Conservation (phyloP, 768 basidiomycete genomes). For the Lentinula detonsa region DNA sequence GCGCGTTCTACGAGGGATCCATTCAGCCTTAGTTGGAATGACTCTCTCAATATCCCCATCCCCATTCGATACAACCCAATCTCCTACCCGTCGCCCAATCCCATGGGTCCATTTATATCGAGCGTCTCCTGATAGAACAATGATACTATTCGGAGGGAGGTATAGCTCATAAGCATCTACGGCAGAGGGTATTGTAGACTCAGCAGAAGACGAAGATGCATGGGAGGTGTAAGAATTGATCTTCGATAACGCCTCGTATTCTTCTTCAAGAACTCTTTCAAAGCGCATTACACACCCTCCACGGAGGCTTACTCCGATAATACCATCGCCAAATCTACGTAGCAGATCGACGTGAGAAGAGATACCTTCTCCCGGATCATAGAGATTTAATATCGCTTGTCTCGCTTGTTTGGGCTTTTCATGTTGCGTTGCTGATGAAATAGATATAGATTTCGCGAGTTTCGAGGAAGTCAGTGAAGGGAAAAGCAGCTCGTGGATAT, state of each 20-base stretch:
- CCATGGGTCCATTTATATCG: slow-evolving; percentile 88
- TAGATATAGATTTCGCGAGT: neutral
- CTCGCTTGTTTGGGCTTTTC: slow-evolving; percentile 37
- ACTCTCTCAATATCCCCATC: slow-evolving; percentile 10
- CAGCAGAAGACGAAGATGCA: neutral
- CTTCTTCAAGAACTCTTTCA: slow-evolving; percentile 16
- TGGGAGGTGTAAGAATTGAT: neutral
- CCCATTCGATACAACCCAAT: slow-evolving; percentile 39
- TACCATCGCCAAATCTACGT: slow-evolving; percentile 80
- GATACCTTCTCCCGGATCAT: slow-evolving; percentile 87
- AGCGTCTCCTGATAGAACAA: slow-evolving; percentile 76
- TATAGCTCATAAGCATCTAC: slow-evolving; percentile 44
- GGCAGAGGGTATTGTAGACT: neutral
- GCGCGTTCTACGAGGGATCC: slow-evolving; percentile 49
- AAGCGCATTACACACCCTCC: slow-evolving; percentile 83
- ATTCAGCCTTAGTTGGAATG: slow-evolving; percentile 9
- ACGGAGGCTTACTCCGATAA: slow-evolving; percentile 80
- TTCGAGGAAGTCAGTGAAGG: slow-evolving; percentile 28
- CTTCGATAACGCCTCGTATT: neutral
- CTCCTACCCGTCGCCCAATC: slow-evolving; percentile 58
- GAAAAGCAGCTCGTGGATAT: slow-evolving; percentile 55
- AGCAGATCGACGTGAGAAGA: slow-evolving; percentile 83
- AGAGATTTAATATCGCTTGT: slow-evolving; percentile 89
- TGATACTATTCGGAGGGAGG: slow-evolving; percentile 68
- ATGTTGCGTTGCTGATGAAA: neutral